A percentile compares a stretch with the other conserved stretches of the same genome.
Evolutionary conservation across 345 rosid species (phyloP).

Genomic region (Camelina laxa): DNA sequence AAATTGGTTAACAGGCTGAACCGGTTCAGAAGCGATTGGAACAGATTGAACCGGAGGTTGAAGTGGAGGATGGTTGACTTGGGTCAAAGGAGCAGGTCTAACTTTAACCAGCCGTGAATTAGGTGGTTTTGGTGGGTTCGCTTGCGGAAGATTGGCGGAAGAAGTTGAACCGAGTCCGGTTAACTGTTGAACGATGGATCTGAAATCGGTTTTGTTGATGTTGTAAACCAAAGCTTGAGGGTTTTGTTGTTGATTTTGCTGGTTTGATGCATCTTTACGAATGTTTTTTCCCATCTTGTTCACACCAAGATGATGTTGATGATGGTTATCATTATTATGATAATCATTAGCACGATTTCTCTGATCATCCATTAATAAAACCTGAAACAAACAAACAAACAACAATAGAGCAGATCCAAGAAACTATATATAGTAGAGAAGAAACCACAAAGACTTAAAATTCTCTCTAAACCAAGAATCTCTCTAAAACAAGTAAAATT

Average conservation of each 20-base stretch:
- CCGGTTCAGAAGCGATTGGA: slow-evolving; percentile 22
- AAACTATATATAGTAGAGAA: background rate
- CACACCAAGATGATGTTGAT: slow-evolving; percentile 65
- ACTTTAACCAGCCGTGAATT: slow-evolving; percentile 81
- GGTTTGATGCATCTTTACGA: slow-evolving; percentile 79
- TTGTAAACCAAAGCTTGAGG: slow-evolving; percentile 96
- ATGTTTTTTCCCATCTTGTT: slow-evolving; percentile 86
- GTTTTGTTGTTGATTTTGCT: slow-evolving; percentile 63
- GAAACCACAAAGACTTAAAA: slow-evolving; percentile 11
- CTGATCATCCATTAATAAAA: slow-evolving; percentile 87
- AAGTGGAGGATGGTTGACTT: slow-evolving; percentile 65
- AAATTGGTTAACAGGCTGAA: slow-evolving; percentile 13
- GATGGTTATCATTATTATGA: slow-evolving; percentile 14
- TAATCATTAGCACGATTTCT: slow-evolving; percentile 63
- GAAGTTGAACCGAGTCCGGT: slow-evolving; percentile 73
- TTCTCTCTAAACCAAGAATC: too few relatives aligned
- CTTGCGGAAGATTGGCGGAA: slow-evolving; percentile 48
- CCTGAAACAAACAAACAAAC: slow-evolving; percentile 22
- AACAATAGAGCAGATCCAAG: background rate
- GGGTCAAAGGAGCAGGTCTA: slow-evolving; percentile 83
- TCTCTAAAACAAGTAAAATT: too few relatives aligned
- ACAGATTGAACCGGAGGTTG: slow-evolving; percentile 34
- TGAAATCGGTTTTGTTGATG: slow-evolving; percentile 90
- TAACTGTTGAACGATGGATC: slow-evolving; percentile 86
- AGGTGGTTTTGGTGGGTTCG: slow-evolving; percentile 76